Evolutionary conservation across 2,329 filamentous ascomycete genomes (phyloP), one percentile per base, ranked within the genome.

Genomic region (Pezicula radicicola): DNA sequence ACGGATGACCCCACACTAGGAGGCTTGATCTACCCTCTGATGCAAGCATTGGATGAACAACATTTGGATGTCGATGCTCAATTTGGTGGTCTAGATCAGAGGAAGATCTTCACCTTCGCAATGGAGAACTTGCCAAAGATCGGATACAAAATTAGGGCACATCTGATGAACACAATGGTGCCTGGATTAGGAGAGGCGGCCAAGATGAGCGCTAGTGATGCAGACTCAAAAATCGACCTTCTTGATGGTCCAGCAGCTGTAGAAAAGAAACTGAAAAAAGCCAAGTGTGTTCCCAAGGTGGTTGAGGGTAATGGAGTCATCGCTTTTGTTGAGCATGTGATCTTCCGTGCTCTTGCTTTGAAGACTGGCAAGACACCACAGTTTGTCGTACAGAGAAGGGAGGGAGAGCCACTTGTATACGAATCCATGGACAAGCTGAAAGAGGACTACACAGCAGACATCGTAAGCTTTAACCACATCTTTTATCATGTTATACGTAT

Each of bases 41-140:
- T 99, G 72, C 94, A 97, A 72, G 89, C 89, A 1, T 75, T 97
- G 44, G 93, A 97, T 65, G 93, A 97, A 73, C 80, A 94, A 74
- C 85, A 97, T 75, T 77, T 99, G 3, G 85, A 85, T 52, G 89
- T 92, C 4, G 93, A 99, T 68, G 87, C 83, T 2, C 91, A 99
- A 66, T 92, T 97, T 56, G 92, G 92, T 51, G 90, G 87, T 58
- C 73, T 88, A 48, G 93, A 97, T 64, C 92, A 96, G 73, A 76
- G 91, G 54, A 97, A 96, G 73, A 85, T 96, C 56, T 96, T 96
- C 68, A 86, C 85, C 0, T 82, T 91, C 3, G 91, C 93, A 4
- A 88, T 87, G 58, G 93, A 97, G 60, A 87, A 87, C 72, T 74
- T 97, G 28, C 91, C 91, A 12, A 90, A 87, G 70, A 74, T 99